Evolutionary conservation across 208 protist genomes (phyloP).

Genomic region (Jaenimonas drosophilae): DNA sequence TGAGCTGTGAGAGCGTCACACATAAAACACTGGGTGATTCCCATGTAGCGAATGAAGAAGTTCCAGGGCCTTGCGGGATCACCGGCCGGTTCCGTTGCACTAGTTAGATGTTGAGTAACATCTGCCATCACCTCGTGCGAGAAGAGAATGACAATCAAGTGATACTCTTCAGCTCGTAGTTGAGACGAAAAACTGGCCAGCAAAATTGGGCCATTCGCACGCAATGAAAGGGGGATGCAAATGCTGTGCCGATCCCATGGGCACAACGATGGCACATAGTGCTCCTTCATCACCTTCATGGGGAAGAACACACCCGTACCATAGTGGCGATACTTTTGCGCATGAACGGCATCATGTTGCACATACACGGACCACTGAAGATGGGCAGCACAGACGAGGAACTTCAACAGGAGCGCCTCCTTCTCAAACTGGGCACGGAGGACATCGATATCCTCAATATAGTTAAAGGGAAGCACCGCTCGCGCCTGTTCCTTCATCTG

Average conservation of each 20-base stretch:
- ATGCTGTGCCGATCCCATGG: slow-evolving; percentile 38
- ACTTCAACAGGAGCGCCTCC: slow-evolving; percentile 23
- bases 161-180: slow-evolving; percentile 37
- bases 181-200: slow-evolving; percentile 53
- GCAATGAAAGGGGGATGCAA: slow-evolving; percentile 54
- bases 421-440: slow-evolving; percentile 40
- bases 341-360: slow-evolving; percentile 23
- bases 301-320: slow-evolving; percentile 63
- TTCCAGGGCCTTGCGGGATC: no score
- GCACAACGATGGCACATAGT: slow-evolving; percentile 52
- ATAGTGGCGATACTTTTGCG: slow-evolving; percentile 31
- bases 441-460: slow-evolving; percentile 55
- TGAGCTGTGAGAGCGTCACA: slow-evolving; percentile 43
- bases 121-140: slow-evolving; percentile 23
- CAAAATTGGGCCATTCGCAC: slow-evolving; percentile 45
- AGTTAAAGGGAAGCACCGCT: slow-evolving; percentile 41
- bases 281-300: slow-evolving; percentile 40
- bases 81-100: no score
- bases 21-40: slow-evolving; percentile 25
- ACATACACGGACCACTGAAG: slow-evolving; percentile 60
- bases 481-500: slow-evolving; percentile 71
- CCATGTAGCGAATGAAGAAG: slow-evolving; percentile 32
- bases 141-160: slow-evolving; percentile 56
- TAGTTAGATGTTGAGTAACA: no score
- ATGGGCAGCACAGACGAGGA: slow-evolving; percentile 47